These are phyloP conservation scores for Monilinia vaccinii-corymbosi DNA, from an alignment of 2,329 filamentous ascomycete genomes.

Conservation along the genomic window DNA sequence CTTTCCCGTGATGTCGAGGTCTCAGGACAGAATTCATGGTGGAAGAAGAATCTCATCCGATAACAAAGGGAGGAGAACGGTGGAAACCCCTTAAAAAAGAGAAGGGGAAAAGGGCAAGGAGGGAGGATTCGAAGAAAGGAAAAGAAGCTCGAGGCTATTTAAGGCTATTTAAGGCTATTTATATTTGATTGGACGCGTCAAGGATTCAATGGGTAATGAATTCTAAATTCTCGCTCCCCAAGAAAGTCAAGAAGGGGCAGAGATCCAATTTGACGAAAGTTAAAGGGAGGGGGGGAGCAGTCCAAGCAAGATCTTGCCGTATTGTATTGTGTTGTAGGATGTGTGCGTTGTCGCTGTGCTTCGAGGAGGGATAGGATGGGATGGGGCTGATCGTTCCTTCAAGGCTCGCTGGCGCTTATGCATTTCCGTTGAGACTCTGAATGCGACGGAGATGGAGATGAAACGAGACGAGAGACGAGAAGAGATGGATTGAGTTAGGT, in stretches of 20 bases:
- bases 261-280: background rate
- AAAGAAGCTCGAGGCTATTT: background rate
- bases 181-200: background rate
- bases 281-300: no score
- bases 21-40: conserved; percentile 2
- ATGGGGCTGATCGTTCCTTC: no score
- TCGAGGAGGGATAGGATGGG: no score
- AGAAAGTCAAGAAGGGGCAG: background rate
- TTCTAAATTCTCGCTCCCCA: background rate
- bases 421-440: background rate
- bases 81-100: background rate
- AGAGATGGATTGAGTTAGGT: no score
- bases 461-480: no score
- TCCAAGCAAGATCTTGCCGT: no score
- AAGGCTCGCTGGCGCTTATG: background rate
- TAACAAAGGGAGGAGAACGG: background rate
- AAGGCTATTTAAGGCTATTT: background rate
- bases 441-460: no score
- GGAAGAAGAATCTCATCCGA: background rate
- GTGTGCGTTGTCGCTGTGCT: no score
- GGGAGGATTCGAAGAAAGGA: background rate
- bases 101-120: background rate
- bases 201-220: background rate
- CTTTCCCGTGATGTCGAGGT: conserved; percentile 4
- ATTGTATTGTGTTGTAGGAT: no score